phyloP scores from a whole-genome alignment of 208 protist species.

The Vickermania ingenoplastis region DNA sequence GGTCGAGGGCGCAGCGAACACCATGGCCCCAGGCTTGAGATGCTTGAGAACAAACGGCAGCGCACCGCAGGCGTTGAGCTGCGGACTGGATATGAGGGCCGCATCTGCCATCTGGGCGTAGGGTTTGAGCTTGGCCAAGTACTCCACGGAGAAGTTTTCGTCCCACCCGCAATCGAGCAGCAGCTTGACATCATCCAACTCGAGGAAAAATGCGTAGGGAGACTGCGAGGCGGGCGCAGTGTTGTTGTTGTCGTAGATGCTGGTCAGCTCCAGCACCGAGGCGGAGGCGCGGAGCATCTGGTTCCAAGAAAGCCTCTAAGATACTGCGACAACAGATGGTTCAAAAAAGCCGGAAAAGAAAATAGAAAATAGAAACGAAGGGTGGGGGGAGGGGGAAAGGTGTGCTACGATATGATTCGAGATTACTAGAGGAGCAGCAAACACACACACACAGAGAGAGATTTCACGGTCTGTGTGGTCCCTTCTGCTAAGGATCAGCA shows the following conservation, averaged over 20 bases:
- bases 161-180: conserved; percentile 86
- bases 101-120: conserved; percentile 42
- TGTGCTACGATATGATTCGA: background rate
- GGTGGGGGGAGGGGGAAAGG: no score
- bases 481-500: no score
- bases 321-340: background rate
- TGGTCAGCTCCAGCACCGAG: conserved; percentile 28
- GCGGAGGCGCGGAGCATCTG: conserved; percentile 42
- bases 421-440: no score
- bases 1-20: conserved; percentile 53
- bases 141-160: conserved; percentile 39
- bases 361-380: no score
- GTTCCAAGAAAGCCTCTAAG: background rate
- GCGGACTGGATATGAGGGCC: conserved; percentile 70
- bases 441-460: no score
- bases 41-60: conserved; percentile 77
- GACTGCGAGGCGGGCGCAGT: conserved; percentile 18
- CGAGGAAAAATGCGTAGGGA: conserved; percentile 62
- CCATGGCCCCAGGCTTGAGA: conserved; percentile 43
- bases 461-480: no score
- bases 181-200: conserved; percentile 77
- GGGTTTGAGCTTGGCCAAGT: conserved; percentile 39
- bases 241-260: conserved; percentile 18
- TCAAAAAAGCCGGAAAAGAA: conserved; percentile 3
- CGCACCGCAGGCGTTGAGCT: conserved; percentile 69